These are phyloP conservation scores for Alopecurus myosuroides DNA, from an alignment of 176 grass and related monocot species.

Conservation along the genomic window DNA sequence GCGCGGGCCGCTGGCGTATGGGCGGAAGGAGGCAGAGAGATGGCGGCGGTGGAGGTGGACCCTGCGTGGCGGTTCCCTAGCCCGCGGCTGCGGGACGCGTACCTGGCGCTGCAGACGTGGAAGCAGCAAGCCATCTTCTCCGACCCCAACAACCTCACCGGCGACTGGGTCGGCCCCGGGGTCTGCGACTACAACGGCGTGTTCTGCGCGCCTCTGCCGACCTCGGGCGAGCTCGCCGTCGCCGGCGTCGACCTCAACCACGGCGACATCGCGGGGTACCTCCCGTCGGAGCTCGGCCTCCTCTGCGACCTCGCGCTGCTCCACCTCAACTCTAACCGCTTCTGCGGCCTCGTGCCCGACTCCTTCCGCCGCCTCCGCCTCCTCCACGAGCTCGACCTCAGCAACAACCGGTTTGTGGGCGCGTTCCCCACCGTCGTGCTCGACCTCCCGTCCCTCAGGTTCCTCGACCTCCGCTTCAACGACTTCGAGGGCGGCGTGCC, in stretches of 20 bases:
- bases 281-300: conserved; percentile 75
- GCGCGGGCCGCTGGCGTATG: conserved; percentile 13
- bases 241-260: conserved; percentile 96
- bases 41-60: conserved; percentile 44
- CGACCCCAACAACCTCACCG: conserved; percentile 56
- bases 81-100: conserved; percentile 49
- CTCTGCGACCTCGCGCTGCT: conserved; percentile 74
- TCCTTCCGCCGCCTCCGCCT: conserved; percentile 46
- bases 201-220: conserved; percentile 37
- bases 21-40: conserved; percentile 23
- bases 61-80: conserved; percentile 58
- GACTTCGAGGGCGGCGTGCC: conserved; percentile 77
- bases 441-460: conserved; percentile 47
- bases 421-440: conserved; percentile 72
- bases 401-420: conserved; percentile 91
- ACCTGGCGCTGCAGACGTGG: conserved; percentile 64
- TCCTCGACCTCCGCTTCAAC: conserved; percentile 81
- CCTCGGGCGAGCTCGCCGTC: conserved; percentile 35
- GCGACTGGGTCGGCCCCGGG: conserved; percentile 47
- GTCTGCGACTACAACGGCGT: conserved; percentile 65
- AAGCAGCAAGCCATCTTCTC: conserved; percentile 80
- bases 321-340: conserved; percentile 92
- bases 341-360: conserved; percentile 73
- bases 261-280: conserved; percentile 92
- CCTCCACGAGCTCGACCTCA: conserved; percentile 91